Percentiles rank a stretch among this genome's conserved stretches.
Evolutionary conservation across 257 asterid genomes (phyloP).

Genomic region (Nicotiana paniculata): DNA sequence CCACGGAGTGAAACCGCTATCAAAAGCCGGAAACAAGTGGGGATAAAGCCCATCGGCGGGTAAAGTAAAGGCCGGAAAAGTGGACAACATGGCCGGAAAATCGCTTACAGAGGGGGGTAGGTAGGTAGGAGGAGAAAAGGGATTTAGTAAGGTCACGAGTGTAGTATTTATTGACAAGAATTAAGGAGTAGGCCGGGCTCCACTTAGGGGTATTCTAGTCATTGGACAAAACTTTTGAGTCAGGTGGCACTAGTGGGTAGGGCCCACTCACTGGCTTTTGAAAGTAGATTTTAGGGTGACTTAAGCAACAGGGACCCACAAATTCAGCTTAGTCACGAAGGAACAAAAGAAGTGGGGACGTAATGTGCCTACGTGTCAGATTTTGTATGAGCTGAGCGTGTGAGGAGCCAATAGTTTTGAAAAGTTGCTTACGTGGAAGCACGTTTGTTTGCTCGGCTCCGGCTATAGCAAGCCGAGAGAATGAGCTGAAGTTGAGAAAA

Average conservation of each 20-base stretch:
- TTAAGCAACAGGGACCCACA: conserved; percentile 25
- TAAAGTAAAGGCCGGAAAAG: conserved; percentile 33
- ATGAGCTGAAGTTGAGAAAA: background rate
- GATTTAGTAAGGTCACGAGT: conserved; percentile 43
- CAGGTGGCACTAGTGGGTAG: conserved; percentile 54
- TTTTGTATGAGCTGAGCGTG: background rate
- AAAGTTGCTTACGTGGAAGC: conserved; percentile 7
- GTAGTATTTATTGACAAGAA: conserved; percentile 45
- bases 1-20: conserved; percentile 53
- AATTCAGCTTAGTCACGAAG: conserved; percentile 73
- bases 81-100: conserved; percentile 53
- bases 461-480: conserved; percentile 12
- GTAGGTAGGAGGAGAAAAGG: conserved; percentile 46
- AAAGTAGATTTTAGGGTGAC: conserved; percentile 21
- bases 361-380: conserved; percentile 22
- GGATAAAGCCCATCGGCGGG: conserved; percentile 28
- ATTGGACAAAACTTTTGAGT: conserved; percentile 45
- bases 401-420: conserved; percentile 15
- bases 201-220: conserved; percentile 42
- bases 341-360: conserved; percentile 32
- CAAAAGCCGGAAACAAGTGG: conserved; percentile 36
- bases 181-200: conserved; percentile 15
- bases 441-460: background rate
- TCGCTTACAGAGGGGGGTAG: conserved; percentile 14
- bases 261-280: conserved; percentile 22